Conservation (phyloP, 1,284 basidiomycete genomes). For the Phenoliferia sp. region DNA sequence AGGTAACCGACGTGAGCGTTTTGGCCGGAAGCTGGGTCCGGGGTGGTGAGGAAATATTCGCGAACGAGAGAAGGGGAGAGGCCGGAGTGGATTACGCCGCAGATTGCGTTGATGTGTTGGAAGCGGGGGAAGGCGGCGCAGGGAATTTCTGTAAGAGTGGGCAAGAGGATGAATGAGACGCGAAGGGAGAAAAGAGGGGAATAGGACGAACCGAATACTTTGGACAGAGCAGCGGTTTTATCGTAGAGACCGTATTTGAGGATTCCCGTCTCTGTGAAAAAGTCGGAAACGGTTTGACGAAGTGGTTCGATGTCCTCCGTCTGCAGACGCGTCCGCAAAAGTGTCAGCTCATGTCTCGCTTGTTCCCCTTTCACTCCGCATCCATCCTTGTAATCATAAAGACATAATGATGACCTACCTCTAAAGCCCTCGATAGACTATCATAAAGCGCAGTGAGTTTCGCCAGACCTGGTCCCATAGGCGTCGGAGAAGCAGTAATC, state of each 20-base stretch:
- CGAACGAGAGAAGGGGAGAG: slow-evolving; percentile 18
- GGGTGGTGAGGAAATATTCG: slow-evolving; percentile 28
- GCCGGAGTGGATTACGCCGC: slow-evolving; percentile 13
- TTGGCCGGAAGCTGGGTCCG: slow-evolving; percentile 7
- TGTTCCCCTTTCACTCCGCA: too few relatives aligned
- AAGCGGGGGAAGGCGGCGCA: slow-evolving; percentile 31
- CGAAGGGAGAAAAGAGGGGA: not conserved
- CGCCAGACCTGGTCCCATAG: slow-evolving; percentile 16
- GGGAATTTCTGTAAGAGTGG: slow-evolving; percentile 21
- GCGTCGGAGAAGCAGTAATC: slow-evolving; percentile 19
- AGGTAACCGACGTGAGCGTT: slow-evolving; percentile 31
- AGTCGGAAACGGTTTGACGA: slow-evolving; percentile 16
- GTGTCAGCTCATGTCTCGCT: not conserved
- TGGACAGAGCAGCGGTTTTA: slow-evolving; percentile 14
- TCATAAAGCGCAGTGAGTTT: slow-evolving; percentile 22
- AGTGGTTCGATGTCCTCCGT: slow-evolving; percentile 16
- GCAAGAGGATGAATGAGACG: not conserved
- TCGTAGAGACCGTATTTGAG: slow-evolving; percentile 30
- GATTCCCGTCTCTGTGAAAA: slow-evolving; percentile 29
- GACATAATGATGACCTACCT: too few relatives aligned
- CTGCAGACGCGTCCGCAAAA: slow-evolving; percentile 3
- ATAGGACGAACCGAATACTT: slow-evolving; percentile 24
- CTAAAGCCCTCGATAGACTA: slow-evolving; percentile 15
- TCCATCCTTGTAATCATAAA: too few relatives aligned
- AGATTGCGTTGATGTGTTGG: slow-evolving; percentile 25